These are phyloP conservation scores for Apophysomyces sp. DNA, from an alignment of 371 early-diverging fungal species.

Conservation along the genomic window DNA sequence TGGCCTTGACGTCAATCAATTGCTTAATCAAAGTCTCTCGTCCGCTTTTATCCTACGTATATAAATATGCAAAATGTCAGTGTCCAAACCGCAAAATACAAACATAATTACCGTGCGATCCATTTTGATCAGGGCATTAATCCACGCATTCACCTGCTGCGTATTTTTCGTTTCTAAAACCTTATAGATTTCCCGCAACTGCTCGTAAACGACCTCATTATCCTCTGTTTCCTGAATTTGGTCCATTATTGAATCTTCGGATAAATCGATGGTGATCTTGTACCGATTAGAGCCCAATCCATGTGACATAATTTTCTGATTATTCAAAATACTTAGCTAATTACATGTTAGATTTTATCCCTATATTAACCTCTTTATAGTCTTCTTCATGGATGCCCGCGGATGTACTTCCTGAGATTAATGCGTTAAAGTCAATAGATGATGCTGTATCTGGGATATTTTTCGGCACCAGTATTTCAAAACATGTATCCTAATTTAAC, in stretches of 20 bases:
- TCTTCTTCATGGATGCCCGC: background rate
- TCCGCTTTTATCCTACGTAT: constrained; percentile 26
- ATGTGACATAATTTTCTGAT: constrained; percentile 33
- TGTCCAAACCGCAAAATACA: no score
- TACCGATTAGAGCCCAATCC: constrained; percentile 69
- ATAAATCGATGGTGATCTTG: constrained; percentile 54
- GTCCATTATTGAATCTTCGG: constrained; percentile 45
- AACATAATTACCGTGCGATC: constrained; percentile 30
- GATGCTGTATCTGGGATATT: constrained; percentile 10
- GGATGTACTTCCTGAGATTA: constrained; percentile 26
- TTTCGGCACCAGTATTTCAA: constrained; percentile 60
- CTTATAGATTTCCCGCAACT: constrained; percentile 58
- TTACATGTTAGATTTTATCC: background rate
- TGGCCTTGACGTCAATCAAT: constrained; percentile 37
- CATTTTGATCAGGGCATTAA: constrained; percentile 48
- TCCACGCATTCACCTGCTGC: constrained; percentile 49
- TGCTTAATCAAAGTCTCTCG: constrained; percentile 36
- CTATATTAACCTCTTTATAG: constrained; percentile 27
- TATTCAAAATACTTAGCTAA: background rate
- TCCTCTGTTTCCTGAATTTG: constrained; percentile 59
- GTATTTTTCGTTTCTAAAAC: constrained; percentile 46
- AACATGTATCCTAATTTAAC: constrained; percentile 39
- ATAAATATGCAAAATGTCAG: no score
- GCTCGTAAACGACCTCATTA: constrained; percentile 59
- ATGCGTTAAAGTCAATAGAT: constrained; percentile 30